phyloP scores from a whole-genome alignment of 139 green algal species.

The Chlorella sp. region DNA sequence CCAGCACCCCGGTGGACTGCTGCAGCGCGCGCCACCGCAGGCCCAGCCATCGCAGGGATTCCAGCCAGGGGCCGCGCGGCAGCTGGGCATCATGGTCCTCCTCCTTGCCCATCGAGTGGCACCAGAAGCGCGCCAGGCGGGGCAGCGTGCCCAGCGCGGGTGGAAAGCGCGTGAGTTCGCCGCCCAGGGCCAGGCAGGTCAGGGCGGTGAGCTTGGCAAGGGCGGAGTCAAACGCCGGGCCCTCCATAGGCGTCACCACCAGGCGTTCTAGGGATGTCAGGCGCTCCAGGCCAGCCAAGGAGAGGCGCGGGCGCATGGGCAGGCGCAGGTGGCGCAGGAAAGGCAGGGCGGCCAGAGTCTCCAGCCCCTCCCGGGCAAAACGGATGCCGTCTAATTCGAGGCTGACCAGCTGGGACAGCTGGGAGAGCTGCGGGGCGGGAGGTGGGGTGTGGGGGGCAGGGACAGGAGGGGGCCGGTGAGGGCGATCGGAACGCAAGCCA shows the following conservation, averaged over 20 bases:
- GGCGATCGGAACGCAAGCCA: neutral
- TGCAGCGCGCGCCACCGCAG: constrained; percentile 11
- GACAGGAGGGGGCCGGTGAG: no score
- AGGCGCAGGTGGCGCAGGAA: neutral
- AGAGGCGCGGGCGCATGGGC: constrained; percentile 2
- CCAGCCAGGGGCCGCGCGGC: neutral
- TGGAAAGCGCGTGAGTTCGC: neutral
- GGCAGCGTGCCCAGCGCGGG: neutral
- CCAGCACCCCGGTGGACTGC: neutral
- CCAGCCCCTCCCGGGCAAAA: neutral
- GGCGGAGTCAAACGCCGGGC: neutral
- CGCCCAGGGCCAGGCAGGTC: constrained; percentile 11
- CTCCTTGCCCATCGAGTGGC: neutral
- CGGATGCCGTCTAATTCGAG: constrained; percentile 8
- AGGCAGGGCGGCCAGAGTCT: neutral
- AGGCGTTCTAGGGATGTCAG: neutral
- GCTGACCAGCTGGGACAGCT: neutral
- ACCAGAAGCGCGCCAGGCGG: constrained; percentile 1
- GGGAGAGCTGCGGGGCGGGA: neutral
- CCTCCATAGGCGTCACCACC: neutral
- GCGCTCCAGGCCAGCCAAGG: neutral
- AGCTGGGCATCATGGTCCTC: neutral
- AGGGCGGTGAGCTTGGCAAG: neutral
- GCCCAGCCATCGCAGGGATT: neutral
- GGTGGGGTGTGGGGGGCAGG: neutral